These are phyloP conservation scores for Fraxinus ornus DNA, from an alignment of 305 asterid species.

Conservation along the genomic window DNA sequence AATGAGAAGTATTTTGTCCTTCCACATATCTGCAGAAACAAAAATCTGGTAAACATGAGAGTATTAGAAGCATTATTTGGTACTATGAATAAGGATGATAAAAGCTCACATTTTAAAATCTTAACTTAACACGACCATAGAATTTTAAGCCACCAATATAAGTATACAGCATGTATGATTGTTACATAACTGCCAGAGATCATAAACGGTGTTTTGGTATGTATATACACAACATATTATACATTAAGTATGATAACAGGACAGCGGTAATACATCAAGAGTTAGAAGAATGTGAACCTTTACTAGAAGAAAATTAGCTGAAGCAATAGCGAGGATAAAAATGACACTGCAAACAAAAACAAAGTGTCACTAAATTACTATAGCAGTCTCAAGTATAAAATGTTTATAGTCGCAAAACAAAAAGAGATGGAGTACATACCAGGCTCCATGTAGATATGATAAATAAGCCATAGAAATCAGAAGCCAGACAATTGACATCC, in stretches of 20 bases:
- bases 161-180: not conserved
- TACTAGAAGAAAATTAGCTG: slow-evolving; percentile 77
- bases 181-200: not conserved
- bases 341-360: slow-evolving; percentile 59
- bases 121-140: slow-evolving; percentile 8
- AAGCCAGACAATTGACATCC: slow-evolving; percentile 84
- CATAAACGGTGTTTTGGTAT: slow-evolving; percentile 13
- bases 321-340: slow-evolving; percentile 62
- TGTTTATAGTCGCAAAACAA: slow-evolving; percentile 9
- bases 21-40: slow-evolving; percentile 76
- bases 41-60: slow-evolving; percentile 49
- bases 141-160: slow-evolving; percentile 18
- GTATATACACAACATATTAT: not conserved
- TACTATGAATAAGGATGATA: slow-evolving; percentile 5
- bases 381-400: slow-evolving; percentile 25
- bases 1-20: slow-evolving; percentile 64
- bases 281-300: slow-evolving; percentile 54
- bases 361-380: slow-evolving; percentile 21
- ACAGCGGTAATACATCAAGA: slow-evolving; percentile 23
- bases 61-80: slow-evolving; percentile 33
- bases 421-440: slow-evolving; percentile 45
- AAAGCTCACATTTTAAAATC: slow-evolving; percentile 6
- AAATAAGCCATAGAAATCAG: slow-evolving; percentile 67
- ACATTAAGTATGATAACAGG: slow-evolving; percentile 9
- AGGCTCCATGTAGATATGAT: slow-evolving; percentile 79